Evolutionary conservation across 495 filamentous ascomycete genomes (phyloP), one percentile per base, ranked within the genome.

Genomic region (Xylaria nigripes): DNA sequence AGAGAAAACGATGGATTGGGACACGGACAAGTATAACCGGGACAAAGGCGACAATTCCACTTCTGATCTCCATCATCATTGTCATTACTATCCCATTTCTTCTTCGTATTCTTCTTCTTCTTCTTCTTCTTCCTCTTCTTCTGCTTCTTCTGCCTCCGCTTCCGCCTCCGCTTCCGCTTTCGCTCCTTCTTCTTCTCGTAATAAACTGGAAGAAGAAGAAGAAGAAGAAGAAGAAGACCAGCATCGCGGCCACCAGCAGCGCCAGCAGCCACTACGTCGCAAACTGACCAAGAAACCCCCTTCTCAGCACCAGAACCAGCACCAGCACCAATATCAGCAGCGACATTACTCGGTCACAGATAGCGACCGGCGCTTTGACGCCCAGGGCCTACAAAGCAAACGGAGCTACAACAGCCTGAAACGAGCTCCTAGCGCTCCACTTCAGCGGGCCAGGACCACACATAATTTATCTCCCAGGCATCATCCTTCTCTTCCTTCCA

Each of bases 351-450:
- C 65, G 15, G 60, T 61, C 60, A 66, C 67, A 54, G 62, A 40
- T n/a, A 12, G 68, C 63, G 73, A 75, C 64, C 68, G 70, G 65
- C 72, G 66, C 60, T 70, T 73, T 72, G 76, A 78, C 69, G 68
- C 73, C 68, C 72, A 69, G 64, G 76, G 74, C 60, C 67, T 79
- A 58, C 67, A 70, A 59, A 77, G 74, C 70, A 75, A 78, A 72
- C 70, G 73, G 65, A 78, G 75, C 73, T 78, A 76, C 58, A 69
- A 69, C 45, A 77, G 71, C 58, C 73, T 89, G 61, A 81, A 82
- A 66, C 79, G 85, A 68, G 81, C 84, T 71, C 84, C 85, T 50
- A 87, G 84, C 62, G 83, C 83, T 59, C 83, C 84, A 49, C 72
- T 80, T 56, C 68, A 60, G 54, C n/a, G n/a, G n/a, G n/a, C 32